Base-by-base conservation (phyloP, 805 yeast genomes). In the Middelhovenomyces tepae region DNA sequence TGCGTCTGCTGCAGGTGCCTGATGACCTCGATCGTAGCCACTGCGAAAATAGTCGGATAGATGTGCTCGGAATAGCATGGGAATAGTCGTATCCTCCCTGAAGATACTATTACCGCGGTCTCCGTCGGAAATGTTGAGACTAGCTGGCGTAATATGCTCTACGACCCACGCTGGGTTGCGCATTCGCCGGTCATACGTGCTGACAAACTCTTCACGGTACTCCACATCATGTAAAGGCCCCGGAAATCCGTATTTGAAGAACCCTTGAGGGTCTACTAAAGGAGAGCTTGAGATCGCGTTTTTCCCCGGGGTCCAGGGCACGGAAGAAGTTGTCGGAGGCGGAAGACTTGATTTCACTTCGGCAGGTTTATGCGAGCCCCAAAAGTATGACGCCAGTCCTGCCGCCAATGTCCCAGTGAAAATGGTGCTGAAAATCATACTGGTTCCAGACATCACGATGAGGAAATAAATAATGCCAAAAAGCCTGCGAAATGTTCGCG, bases 1-100 rank as follows among this genome's bases (percentile, higher is more conserved):
- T 16, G 97, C 96, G 56, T 91, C 82, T 0, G 97, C 97, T 4
- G 98, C 98, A 3, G 98, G 96, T 0, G 95, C 96, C 48, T 83
- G 85, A 58, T 91, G 98, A 4, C 98, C 98, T 44, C 97, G 65
- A 56, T 91, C 98, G 57, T 84, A 91, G 1, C 98, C 98, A 20
- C 91, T 78, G 47, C 97, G 71, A 65, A 89, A 91, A 56, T 81
- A 91, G 58, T 91, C 97, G 40, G 76, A 69, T 36, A 91, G 63
- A 34, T 70, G 64, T 2, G 78, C 89, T 45, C 96, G 69, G 56
- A 85, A 91, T 47, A 63, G 69, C 18, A 57, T 56, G 0, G 98
- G 98, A 25, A 91, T 72, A 8, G 53, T 48, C 52, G 82, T 93
- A 54, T 91, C 96, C 63, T 91, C 98, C 49, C 64, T 75, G 63